These are phyloP conservation scores for Tetraselmis striata DNA, from an alignment of 139 green algal species.

Conservation along the genomic window DNA sequence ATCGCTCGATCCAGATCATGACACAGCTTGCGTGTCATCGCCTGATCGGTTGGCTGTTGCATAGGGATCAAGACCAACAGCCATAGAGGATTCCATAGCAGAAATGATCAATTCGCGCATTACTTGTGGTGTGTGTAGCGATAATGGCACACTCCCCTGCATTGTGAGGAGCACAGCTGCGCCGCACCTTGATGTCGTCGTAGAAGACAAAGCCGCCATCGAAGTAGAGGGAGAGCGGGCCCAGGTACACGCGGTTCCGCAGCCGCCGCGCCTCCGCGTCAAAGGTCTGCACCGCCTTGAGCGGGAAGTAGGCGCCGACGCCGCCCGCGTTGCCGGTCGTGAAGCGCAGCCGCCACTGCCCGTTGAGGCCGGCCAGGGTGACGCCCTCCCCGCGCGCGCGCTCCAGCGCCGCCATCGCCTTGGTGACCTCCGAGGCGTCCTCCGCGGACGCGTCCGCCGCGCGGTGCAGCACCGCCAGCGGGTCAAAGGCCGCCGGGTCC, in stretches of 20 bases:
- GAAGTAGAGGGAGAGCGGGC: constrained; percentile 27
- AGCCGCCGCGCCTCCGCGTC: constrained; percentile 20
- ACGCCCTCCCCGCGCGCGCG: background rate
- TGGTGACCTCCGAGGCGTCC: background rate
- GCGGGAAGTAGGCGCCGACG: constrained; percentile 30
- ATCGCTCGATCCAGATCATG: no score
- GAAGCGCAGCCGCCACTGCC: background rate
- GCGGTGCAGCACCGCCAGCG: background rate
- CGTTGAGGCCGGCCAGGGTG: background rate
- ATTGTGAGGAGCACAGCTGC: no score
- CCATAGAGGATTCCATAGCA: no score
- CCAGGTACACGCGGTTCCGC: constrained; percentile 32
- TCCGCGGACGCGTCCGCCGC: no score
- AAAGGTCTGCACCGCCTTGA: constrained; percentile 34
- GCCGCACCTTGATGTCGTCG: constrained; percentile 5
- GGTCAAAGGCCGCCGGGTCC: background rate
- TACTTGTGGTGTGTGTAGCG: no score
- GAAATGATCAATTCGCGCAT: no score
- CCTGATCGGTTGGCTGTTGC: no score
- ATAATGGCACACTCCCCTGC: no score
- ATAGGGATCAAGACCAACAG: no score
- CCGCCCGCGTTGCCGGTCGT: constrained; percentile 10
- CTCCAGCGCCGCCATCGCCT: background rate
- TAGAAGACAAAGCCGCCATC: constrained; percentile 25
- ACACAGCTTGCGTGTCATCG: no score